Evolutionary conservation across 305 asterid genomes (phyloP).

Genomic region (Plantago rigida): DNA sequence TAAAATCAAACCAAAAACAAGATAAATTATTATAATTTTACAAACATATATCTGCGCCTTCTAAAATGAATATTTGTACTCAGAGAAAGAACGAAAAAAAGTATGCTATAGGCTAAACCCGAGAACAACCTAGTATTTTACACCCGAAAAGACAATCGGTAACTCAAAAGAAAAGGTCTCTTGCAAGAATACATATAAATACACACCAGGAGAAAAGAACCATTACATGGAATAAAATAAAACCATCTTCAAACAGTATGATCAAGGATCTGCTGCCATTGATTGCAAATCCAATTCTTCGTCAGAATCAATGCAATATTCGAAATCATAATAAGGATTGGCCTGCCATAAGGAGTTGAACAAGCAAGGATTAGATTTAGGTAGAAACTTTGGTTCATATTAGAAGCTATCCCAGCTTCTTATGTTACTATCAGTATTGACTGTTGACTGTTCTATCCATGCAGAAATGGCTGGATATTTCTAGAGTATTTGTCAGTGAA

Average conservation of each 20-base stretch:
- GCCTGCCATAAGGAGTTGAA: constrained; percentile 40
- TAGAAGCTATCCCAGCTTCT: not conserved
- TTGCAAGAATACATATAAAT: not conserved
- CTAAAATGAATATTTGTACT: not conserved
- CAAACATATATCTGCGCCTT: not conserved
- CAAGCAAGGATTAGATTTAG: constrained; percentile 7
- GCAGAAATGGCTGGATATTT: too few species aligned
- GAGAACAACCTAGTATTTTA: too few species aligned
- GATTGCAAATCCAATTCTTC: constrained; percentile 82
- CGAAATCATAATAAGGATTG: constrained; percentile 70
- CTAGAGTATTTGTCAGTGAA: too few species aligned
- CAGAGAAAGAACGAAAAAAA: too few species aligned
- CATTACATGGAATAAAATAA: not conserved
- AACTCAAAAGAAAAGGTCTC: too few species aligned
- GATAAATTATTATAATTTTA: too few species aligned
- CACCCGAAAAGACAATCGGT: too few species aligned
- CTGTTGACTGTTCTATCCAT: too few species aligned
- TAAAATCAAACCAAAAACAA: too few species aligned
- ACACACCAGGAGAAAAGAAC: not conserved
- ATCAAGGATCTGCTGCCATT: constrained; percentile 51
- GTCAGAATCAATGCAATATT: constrained; percentile 73
- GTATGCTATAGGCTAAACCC: not conserved
- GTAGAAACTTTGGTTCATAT: not conserved
- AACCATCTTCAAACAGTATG: constrained; percentile 1
- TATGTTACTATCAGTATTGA: too few species aligned